A percentile compares a stretch with the other conserved stretches of the same genome.
Evolutionary conservation across 495 filamentous ascomycete genomes (phyloP).

Genomic region (Durotheca rogersii): DNA sequence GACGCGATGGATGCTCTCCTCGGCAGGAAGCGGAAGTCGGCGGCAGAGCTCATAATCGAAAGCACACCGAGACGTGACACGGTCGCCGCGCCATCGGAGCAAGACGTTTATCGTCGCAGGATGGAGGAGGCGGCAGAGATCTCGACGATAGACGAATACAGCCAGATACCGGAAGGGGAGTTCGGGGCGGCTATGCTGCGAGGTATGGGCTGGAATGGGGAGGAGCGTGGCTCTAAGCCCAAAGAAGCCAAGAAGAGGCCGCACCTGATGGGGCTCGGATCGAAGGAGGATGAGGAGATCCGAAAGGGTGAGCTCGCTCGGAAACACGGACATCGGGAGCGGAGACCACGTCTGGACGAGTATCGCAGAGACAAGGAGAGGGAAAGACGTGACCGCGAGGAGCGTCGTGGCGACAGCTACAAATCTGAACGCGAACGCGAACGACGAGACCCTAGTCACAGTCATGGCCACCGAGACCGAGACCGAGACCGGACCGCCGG

Average conservation of each 20-base stretch:
- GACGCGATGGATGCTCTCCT: conserved; percentile 79
- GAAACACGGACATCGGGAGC: conserved; percentile 35
- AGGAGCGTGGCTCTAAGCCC: conserved; percentile 54
- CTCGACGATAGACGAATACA: conserved; percentile 81
- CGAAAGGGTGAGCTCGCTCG: conserved; percentile 32
- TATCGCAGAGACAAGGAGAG: conserved; percentile 46
- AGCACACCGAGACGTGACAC: conserved; percentile 34
- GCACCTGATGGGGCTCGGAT: conserved; percentile 81
- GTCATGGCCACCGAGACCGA: conserved; percentile 30
- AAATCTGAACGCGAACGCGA: conserved; percentile 51
- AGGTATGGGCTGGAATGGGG: conserved; percentile 93
- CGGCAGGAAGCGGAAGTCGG: conserved; percentile 47
- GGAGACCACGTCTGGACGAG: conserved; percentile 46
- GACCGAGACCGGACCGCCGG: conserved; percentile 36
- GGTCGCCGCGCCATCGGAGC: conserved; percentile 52
- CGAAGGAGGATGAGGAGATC: conserved; percentile 69
- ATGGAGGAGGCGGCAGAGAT: conserved; percentile 70
- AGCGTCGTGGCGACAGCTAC: conserved; percentile 44
- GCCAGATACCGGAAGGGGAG: conserved; percentile 84
- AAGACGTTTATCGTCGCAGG: conserved; percentile 66
- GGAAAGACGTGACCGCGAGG: conserved; percentile 43
- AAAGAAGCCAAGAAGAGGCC: conserved; percentile 64
- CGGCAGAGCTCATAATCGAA: conserved; percentile 28
- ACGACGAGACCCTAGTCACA: conserved; percentile 40
- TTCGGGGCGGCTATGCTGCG: conserved; percentile 86